Base-by-base conservation (phyloP, 2,329 filamentous ascomycete species). In the Clathrospora elynae region DNA sequence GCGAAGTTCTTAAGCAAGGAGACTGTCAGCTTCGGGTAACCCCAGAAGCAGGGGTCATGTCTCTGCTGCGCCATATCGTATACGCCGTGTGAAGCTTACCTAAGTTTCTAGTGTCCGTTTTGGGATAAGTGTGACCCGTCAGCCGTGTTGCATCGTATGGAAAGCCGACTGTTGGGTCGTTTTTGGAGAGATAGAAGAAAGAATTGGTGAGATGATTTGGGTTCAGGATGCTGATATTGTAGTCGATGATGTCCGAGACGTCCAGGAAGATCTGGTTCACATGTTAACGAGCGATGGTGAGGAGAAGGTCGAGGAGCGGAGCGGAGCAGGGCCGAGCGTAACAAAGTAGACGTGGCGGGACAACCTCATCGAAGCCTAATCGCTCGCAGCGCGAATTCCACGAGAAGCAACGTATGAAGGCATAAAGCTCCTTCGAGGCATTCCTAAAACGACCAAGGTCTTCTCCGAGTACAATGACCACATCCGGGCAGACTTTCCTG, bases 301-400 rank as follows among this genome's bases (percentile, higher is more conserved):
- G 24, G 33, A 16, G 23, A 25, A 19, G 13, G 14, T 10, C 26
- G 26, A 19, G 8, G 22, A 31, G 10, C 10, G 38, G 35, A 36
- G 40, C 39, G 33, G 41, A 25, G 43, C 28, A 40, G 34, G 34
- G 35, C 46, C 35, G 41, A 22, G 35, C 31, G 24, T 29, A 32
- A 33, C 20, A 20, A 29, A 29, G 26, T 34, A 43, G 13, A 25
- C n/a, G 17, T 28, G 26, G 23, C 34, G 26, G 46, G 55, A 6
- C 33, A 44, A 95, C 85, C 75, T 97, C 93, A 66, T 97, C 93
- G 53, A 97, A 89, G 0, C 93, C 92, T 18, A 97, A 74, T 14
- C 87, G 81, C 71, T 97, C 91, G 2, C 86, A 85, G 49, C 83
- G 87, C 22, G 76, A 77, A 50, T 84, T 88, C 90, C 90, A 96